These are phyloP conservation scores for Schizosaccharomyces octosporus DNA, from an alignment of 805 yeast genomes.

Conservation along the genomic window DNA sequence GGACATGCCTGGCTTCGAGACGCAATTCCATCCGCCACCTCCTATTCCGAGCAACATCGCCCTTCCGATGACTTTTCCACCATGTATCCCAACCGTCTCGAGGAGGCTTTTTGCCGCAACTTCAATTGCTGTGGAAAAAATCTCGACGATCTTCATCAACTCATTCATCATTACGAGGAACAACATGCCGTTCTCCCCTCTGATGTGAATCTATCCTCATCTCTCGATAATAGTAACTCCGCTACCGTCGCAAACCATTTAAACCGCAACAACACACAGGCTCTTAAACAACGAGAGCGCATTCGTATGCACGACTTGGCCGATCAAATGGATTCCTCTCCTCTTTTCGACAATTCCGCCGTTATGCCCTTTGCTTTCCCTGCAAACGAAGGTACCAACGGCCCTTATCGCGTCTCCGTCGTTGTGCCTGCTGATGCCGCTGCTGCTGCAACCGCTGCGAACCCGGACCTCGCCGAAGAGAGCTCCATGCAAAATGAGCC, in stretches of 20 bases:
- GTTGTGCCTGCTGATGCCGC: conserved; percentile 1
- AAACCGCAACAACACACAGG: background rate
- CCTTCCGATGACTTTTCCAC: background rate
- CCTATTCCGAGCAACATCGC: too few relatives aligned
- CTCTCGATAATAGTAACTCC: background rate
- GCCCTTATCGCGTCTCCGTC: background rate
- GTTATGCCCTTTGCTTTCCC: background rate
- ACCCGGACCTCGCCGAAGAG: background rate
- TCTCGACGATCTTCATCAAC: conserved; percentile 79
- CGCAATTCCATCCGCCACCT: background rate
- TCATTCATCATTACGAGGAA: conserved; percentile 85
- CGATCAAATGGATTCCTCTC: background rate
- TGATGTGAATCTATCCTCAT: conserved; percentile 12
- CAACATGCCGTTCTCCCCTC: conserved; percentile 48
- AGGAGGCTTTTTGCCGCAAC: conserved; percentile 59
- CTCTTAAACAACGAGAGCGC: background rate
- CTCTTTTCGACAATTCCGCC: background rate
- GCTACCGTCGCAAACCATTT: background rate
- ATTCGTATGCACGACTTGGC: background rate
- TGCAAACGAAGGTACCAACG: background rate
- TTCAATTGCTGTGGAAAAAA: conserved; percentile 87
- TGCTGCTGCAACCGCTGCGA: background rate
- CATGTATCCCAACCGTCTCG: background rate
- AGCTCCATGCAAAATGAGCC: background rate
- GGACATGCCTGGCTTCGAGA: background rate